phyloP scores from a whole-genome alignment of 2,329 filamentous ascomycete genomes.

The Fusarium falciforme region DNA sequence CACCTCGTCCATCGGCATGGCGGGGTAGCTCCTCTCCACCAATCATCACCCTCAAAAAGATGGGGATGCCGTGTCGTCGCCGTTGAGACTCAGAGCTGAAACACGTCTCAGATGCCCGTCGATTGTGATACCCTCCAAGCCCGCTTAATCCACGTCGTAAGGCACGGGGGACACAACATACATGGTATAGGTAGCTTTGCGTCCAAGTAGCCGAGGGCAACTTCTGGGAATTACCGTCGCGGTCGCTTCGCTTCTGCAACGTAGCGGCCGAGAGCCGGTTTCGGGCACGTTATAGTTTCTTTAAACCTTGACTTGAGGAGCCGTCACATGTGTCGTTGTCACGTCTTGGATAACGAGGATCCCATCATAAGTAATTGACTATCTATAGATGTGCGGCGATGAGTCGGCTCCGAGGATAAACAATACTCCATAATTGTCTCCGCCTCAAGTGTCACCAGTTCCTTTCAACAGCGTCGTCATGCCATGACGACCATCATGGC shows the following conservation, averaged over 20 bases:
- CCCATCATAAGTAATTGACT: not conserved
- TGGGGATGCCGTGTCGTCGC: constrained; percentile 18
- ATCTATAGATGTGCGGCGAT: not conserved
- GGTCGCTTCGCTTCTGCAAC: not conserved
- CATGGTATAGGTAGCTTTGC: not conserved
- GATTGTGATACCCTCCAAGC: constrained; percentile 24
- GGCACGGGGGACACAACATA: not conserved
- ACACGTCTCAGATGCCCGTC: constrained; percentile 36
- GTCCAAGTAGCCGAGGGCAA: not conserved
- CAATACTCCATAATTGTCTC: not conserved
- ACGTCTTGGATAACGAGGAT: not conserved
- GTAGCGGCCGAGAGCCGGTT: not conserved
- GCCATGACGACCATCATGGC: not conserved
- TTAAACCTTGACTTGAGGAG: not conserved
- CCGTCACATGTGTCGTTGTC: not conserved
- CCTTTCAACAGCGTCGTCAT: not conserved
- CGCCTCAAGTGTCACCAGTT: not conserved
- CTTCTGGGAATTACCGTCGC: not conserved
- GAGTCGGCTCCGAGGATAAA: not conserved
- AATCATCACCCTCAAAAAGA: not conserved
- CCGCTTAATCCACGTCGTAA: not conserved
- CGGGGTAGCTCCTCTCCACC: constrained; percentile 33
- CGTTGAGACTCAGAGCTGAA: constrained; percentile 31
- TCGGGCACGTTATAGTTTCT: not conserved
- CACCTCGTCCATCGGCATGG: constrained; percentile 17